Percentiles rank a stretch among this genome's conserved stretches.
Evolutionary conservation across 164 flowering plant genomes (phyloP).

Genomic region (Stephania yunnanensis): DNA sequence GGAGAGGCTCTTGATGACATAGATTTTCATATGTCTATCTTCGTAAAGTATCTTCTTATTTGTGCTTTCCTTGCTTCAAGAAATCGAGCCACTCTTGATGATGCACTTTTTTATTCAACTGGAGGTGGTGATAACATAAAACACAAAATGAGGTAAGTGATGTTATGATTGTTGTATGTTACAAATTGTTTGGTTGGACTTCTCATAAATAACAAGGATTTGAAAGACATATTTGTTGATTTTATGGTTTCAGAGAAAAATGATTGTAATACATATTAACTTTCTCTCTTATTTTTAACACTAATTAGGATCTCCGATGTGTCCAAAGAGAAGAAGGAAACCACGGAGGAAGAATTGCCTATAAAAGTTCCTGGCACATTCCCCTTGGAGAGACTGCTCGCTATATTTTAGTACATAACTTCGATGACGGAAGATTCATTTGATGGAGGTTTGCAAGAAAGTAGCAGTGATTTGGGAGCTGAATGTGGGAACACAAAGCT

Average conservation of each 20-base stretch:
- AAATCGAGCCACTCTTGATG: constrained; percentile 98
- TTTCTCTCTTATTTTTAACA: constrained; percentile 1
- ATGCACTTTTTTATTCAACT: constrained; percentile 84
- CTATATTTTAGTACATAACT: constrained; percentile 84
- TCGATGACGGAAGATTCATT: constrained; percentile 48
- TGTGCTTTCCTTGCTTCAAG: constrained; percentile 96
- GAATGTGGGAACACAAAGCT: constrained; percentile 35
- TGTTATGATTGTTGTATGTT: background rate
- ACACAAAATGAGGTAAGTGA: constrained; percentile 69
- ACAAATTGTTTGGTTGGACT: background rate
- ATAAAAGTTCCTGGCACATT: constrained; percentile 95
- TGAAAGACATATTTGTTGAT: background rate
- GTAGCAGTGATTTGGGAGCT: constrained; percentile 16
- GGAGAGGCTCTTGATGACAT: constrained; percentile 35
- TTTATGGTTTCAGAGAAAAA: background rate
- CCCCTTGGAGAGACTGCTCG: constrained; percentile 83
- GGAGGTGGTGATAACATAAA: constrained; percentile 68
- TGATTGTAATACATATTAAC: background rate
- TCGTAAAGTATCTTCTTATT: constrained; percentile 91
- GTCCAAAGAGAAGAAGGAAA: constrained; percentile 57
- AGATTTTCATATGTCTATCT: constrained; percentile 78
- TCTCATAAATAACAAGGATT: background rate
- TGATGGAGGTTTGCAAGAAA: constrained; percentile 39
- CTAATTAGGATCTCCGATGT: constrained; percentile 53
- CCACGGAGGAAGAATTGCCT: constrained; percentile 60